Conservation (phyloP, 2,329 filamentous ascomycete genomes). For the Fusarium avenaceum region DNA sequence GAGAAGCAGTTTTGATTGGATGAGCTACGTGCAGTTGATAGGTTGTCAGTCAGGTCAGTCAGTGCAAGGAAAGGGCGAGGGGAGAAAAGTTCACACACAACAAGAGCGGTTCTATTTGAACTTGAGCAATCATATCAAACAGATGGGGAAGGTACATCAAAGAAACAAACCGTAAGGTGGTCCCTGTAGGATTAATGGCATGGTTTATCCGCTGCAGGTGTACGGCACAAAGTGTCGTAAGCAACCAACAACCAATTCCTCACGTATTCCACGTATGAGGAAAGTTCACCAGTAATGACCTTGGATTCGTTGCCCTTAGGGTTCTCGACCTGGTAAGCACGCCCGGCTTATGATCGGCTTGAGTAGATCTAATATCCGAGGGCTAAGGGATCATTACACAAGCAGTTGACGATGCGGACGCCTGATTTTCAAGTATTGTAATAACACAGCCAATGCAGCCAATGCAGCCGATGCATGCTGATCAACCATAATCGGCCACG, state of each 20-base stretch:
- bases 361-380: too few species aligned
- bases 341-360: too few species aligned
- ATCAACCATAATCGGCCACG: too few species aligned
- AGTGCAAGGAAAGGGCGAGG: too few species aligned
- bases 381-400: too few species aligned
- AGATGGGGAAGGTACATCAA: slow-evolving; percentile 17
- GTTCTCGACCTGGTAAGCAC: too few species aligned
- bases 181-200: too few species aligned
- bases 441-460: too few species aligned
- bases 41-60: neutral
- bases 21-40: slow-evolving; percentile 4
- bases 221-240: slow-evolving; percentile 21
- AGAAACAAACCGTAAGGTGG: neutral
- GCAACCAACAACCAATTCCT: slow-evolving; percentile 4
- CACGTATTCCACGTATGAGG: neutral
- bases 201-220: slow-evolving; percentile 26
- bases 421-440: too few species aligned
- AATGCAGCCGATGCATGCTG: too few species aligned
- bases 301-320: too few species aligned
- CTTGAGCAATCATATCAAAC: neutral
- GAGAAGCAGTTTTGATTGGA: slow-evolving; percentile 25
- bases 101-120: neutral
- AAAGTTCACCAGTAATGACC: neutral
- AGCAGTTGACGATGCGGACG: too few species aligned
- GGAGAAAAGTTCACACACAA: neutral